phyloP scores from a whole-genome alignment of 1,284 basidiomycete species.

The Trametes polyzona region DNA sequence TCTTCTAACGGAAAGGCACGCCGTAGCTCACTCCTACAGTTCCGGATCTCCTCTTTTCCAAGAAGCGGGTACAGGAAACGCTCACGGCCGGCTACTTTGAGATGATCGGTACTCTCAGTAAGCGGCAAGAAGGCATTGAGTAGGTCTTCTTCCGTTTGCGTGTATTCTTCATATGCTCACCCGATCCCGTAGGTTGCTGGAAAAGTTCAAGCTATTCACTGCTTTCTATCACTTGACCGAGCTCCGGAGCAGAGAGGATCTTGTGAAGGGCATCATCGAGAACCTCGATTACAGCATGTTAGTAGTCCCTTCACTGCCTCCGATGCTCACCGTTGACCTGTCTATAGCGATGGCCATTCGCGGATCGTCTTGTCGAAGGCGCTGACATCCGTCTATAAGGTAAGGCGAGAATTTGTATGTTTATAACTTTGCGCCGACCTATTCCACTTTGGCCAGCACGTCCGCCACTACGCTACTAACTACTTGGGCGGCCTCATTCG shows the following conservation, averaged over 20 bases:
- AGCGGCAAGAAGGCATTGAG: conserved; percentile 88
- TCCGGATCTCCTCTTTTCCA: conserved; percentile 86
- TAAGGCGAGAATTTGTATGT: conserved; percentile 34
- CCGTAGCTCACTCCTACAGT: conserved; percentile 68
- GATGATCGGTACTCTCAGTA: conserved; percentile 92
- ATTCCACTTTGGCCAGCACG: conserved; percentile 54
- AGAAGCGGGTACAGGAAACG: conserved; percentile 80
- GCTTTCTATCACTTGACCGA: conserved; percentile 95
- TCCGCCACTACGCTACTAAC: conserved; percentile 87
- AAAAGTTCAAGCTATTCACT: conserved; percentile 93
- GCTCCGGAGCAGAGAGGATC: conserved; percentile 86
- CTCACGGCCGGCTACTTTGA: conserved; percentile 94
- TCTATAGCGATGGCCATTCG: conserved; percentile 84
- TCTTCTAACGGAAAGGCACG: background rate
- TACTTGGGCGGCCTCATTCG: conserved; percentile 85
- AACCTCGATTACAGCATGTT: conserved; percentile 91
- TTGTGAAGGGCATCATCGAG: conserved; percentile 90
- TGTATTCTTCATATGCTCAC: background rate
- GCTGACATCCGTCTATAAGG: conserved; percentile 89
- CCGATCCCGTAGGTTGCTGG: conserved; percentile 66
- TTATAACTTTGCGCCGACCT: background rate
- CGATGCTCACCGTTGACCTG: conserved; percentile 9
- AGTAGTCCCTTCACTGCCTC: conserved; percentile 30
- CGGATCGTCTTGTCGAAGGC: conserved; percentile 93
- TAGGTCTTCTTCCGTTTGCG: conserved; percentile 44